phyloP scores from a whole-genome alignment of 1,139 yeast genomes.

The Blastobotrys ciferrii region DNA sequence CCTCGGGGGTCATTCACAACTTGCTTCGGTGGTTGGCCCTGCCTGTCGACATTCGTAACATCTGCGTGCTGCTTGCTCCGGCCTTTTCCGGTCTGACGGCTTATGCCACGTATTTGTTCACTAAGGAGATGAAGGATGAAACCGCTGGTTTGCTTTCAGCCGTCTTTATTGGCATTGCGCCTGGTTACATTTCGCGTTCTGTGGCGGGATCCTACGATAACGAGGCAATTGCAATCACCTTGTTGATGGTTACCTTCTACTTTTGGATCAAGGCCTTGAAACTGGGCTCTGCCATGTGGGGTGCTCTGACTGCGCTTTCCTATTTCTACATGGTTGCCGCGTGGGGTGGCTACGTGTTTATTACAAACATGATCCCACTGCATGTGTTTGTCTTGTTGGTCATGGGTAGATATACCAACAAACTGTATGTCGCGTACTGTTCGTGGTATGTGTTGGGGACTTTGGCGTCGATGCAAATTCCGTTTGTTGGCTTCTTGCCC shows the following conservation, averaged over 20 bases:
- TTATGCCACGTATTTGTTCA: slow-evolving; percentile 82
- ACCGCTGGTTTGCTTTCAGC: slow-evolving; percentile 92
- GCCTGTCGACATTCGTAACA: slow-evolving; percentile 91
- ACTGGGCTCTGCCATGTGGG: slow-evolving; percentile 84
- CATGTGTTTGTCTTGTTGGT: slow-evolving; percentile 86
- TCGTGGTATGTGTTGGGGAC: slow-evolving; percentile 98
- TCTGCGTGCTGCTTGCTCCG: slow-evolving; percentile 95
- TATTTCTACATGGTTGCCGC: slow-evolving; percentile 99
- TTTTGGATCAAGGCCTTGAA: slow-evolving; percentile 94
- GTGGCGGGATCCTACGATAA: slow-evolving; percentile 99
- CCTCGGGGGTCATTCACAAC: slow-evolving; percentile 87
- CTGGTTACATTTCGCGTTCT: slow-evolving; percentile 96
- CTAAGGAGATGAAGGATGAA: slow-evolving; percentile 85
- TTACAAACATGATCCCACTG: slow-evolving; percentile 94
- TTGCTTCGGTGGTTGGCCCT: slow-evolving; percentile 56
- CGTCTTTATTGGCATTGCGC: slow-evolving; percentile 94
- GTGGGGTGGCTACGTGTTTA: slow-evolving; percentile 99
- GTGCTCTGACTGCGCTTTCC: slow-evolving; percentile 77
- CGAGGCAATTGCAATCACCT: slow-evolving; percentile 97
- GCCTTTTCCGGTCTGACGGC: slow-evolving; percentile 95
- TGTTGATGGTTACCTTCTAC: slow-evolving; percentile 92
- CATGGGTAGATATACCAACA: slow-evolving; percentile 91
- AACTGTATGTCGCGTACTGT: slow-evolving; percentile 84
- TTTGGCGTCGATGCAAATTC: slow-evolving; percentile 97
- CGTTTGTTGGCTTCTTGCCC: slow-evolving; percentile 96